These are phyloP conservation scores for Paxillus involutus DNA, from an alignment of 768 basidiomycete species.

Conservation along the genomic window DNA sequence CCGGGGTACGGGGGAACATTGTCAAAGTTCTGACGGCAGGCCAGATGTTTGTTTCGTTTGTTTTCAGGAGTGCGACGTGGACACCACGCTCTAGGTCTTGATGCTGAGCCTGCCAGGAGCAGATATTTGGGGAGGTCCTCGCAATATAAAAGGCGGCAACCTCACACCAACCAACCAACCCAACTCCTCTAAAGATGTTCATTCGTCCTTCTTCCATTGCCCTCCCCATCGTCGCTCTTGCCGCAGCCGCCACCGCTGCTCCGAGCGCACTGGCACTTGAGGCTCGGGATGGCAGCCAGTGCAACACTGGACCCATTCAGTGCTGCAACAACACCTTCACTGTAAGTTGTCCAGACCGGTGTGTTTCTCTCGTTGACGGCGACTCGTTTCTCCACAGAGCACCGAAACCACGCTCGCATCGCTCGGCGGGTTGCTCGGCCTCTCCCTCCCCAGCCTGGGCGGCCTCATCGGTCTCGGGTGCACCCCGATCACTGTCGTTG, in stretches of 20 bases:
- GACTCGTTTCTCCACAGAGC: background rate
- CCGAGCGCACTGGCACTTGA: too few species aligned
- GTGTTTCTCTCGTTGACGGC: background rate
- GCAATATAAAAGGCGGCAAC: background rate
- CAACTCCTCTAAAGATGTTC: too few species aligned
- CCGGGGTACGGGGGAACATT: background rate
- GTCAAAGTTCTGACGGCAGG: too few species aligned
- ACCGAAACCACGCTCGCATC: background rate
- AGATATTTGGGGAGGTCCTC: background rate
- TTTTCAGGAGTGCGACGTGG: too few species aligned
- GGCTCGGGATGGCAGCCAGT: background rate
- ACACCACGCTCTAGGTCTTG: too few species aligned
- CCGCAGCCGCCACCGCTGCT: too few species aligned
- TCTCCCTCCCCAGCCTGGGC: background rate
- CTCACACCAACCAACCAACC: background rate
- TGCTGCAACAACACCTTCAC: slow-evolving; percentile 7
- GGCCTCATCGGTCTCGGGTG: slow-evolving; percentile 11
- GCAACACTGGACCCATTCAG: slow-evolving; percentile 9
- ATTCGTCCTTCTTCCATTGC: background rate
- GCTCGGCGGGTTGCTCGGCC: background rate
- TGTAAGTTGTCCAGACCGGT: background rate
- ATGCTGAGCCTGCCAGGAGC: too few species aligned
- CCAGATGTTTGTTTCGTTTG: too few species aligned
- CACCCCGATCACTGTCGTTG: slow-evolving; percentile 14
- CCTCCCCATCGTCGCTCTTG: too few species aligned